Conservation (phyloP, 2,329 filamentous ascomycete genomes). For the Fusarium sp. region DNA sequence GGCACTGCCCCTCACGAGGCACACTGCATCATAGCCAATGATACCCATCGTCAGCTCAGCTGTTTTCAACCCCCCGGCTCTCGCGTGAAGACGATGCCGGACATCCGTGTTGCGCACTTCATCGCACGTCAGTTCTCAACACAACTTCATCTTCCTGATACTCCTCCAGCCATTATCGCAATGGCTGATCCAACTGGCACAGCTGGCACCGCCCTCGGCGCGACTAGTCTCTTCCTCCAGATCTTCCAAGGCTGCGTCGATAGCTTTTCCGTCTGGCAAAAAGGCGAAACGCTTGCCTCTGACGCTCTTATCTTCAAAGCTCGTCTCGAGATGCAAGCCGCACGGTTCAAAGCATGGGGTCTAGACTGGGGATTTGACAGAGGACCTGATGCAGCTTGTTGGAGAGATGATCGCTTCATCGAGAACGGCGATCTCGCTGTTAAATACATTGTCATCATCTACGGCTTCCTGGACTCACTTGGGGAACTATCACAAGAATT, state of each 20-base stretch:
- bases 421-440: neutral
- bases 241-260: neutral
- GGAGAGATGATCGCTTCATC: neutral
- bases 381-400: neutral
- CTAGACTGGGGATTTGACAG: neutral
- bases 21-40: neutral
- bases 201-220: neutral
- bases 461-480: neutral
- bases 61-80: neutral
- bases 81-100: accelerated
- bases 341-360: neutral
- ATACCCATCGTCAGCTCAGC: neutral
- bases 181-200: neutral
- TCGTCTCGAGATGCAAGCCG: neutral
- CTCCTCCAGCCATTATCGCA: neutral
- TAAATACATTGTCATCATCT: accelerated
- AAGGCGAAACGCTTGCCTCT: neutral
- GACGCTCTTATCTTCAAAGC: neutral
- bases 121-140: too few relatives aligned
- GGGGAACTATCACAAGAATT: neutral
- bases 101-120: neutral
- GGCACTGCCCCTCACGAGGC: neutral
- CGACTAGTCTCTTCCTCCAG: neutral
- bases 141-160: too few relatives aligned
- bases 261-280: neutral